Evolutionary conservation across 805 yeast species (phyloP).

Genomic region (Ogataea parapolymorpha): DNA sequence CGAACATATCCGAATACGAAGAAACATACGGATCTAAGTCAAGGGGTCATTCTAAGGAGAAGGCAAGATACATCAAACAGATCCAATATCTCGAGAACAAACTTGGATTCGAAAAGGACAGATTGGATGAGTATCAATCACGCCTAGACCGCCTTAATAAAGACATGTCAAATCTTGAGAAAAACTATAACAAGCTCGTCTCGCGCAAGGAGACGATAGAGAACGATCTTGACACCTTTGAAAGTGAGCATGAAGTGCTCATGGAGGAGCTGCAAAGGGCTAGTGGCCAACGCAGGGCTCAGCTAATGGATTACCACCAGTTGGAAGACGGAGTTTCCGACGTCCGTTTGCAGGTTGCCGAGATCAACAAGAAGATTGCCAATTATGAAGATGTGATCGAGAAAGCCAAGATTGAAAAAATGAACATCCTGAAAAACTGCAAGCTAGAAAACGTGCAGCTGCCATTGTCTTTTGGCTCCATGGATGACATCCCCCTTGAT

Average conservation of each 20-base stretch:
- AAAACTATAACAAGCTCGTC: constrained; percentile 31
- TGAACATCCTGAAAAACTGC: constrained; percentile 63
- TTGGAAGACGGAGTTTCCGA: constrained; percentile 31
- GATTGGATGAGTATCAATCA: constrained; percentile 46
- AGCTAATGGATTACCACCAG: constrained; percentile 18
- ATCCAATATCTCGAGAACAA: constrained; percentile 59
- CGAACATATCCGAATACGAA: constrained; percentile 65
- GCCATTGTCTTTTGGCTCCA: constrained; percentile 59
- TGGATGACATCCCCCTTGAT: constrained; percentile 61
- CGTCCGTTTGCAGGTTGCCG: constrained; percentile 31
- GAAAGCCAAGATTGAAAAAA: constrained; percentile 51
- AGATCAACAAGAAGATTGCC: constrained; percentile 34
- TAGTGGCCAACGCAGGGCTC: constrained; percentile 13
- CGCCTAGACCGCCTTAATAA: constrained; percentile 44
- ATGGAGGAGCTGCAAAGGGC: constrained; percentile 32
- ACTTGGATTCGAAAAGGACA: constrained; percentile 60
- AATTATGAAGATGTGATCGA: constrained; percentile 52
- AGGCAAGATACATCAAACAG: constrained; percentile 59
- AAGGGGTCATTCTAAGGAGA: constrained; percentile 56
- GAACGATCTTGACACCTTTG: constrained; percentile 35
- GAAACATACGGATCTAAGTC: constrained; percentile 56
- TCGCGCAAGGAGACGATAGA: constrained; percentile 33
- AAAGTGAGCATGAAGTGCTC: constrained; percentile 39
- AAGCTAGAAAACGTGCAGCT: constrained; percentile 65
- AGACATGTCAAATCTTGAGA: constrained; percentile 38